phyloP scores from a whole-genome alignment of 192 early-diverging fungal genomes.

The Coemansia sp. region DNA sequence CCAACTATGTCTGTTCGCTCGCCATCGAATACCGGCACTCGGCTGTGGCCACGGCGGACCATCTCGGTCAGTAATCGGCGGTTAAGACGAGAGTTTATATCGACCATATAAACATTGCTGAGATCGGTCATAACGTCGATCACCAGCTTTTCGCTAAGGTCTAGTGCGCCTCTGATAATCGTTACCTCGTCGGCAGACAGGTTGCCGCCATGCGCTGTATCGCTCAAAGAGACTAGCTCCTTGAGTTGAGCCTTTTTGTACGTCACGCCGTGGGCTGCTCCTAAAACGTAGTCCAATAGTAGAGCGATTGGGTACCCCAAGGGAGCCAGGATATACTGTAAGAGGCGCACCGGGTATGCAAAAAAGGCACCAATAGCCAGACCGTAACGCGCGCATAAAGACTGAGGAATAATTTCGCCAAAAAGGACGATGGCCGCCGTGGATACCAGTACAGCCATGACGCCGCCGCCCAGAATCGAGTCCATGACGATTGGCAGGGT shows the following conservation, averaged over 20 bases:
- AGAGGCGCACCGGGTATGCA: conserved; percentile 69
- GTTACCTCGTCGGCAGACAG: conserved; percentile 79
- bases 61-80: conserved; percentile 63
- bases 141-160: conserved; percentile 73
- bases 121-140: conserved; percentile 75
- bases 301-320: conserved; percentile 86
- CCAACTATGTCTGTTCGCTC: conserved; percentile 70
- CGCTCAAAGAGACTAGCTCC: conserved; percentile 77
- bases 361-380: conserved; percentile 89
- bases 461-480: conserved; percentile 72
- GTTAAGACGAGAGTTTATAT: conserved; percentile 65
- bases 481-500: conserved; percentile 87
- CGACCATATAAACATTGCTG: conserved; percentile 69
- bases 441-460: conserved; percentile 84
- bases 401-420: conserved; percentile 96
- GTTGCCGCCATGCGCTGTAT: conserved; percentile 68
- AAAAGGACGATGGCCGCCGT: conserved; percentile 91
- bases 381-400: conserved; percentile 87
- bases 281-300: conserved; percentile 81
- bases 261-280: conserved; percentile 85
- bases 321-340: conserved; percentile 71
- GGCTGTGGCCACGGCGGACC: conserved; percentile 70
- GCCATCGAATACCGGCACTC: conserved; percentile 75
- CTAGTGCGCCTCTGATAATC: conserved; percentile 78
- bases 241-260: conserved; percentile 83